Evolutionary conservation across 2,329 filamentous ascomycete species (phyloP), one percentile per base, ranked within the genome.

Genomic region (Curvularia lunata): DNA sequence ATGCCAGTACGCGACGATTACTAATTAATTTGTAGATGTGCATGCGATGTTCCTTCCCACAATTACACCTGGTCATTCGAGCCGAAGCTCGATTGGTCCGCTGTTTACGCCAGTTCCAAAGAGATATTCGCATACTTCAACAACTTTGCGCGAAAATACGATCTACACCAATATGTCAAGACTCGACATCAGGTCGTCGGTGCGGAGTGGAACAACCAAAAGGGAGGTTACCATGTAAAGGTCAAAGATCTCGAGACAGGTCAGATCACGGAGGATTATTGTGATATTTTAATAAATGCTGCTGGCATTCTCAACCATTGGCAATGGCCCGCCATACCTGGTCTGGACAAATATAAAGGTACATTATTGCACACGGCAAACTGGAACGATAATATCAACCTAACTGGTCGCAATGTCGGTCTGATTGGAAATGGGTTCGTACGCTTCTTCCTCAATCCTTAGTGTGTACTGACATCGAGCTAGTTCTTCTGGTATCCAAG

Each of bases 401-500:
- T 85, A 6, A 68, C 67, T 1, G 80, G 74, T 25, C 84, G 84
- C 60, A 74, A 75, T 9, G 82, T 85, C 23, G 80, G 80, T 5
- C 69, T 86, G n/a, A 81, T 87, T 48, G 85, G 85, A 16, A 85
- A 81, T 49, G 78, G 78, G 67, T 78, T 18, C 42, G 50, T 52
- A 12, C 2, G 16, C 3, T 48, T 3, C 30, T n/a, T 10, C 3
- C 12, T 7, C 27, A 21, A 4, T 25, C n/a, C 9, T 37, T 16
- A 2, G 3, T 7, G 25, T 18, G 12, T 56, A 10, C 52, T 48
- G 28, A 58, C 12, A 18, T 23, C 19, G 19, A 3, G 41, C 76
- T 46, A 85, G 85, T 1, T 83, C 83, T 41, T 83, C 82, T 6
- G 84, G 81, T 1, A 80, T 84, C 3, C 84, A 86, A 66, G 78